Base-by-base conservation (phyloP, 2,329 filamentous ascomycete species). In the Aspergillus arachidicola region DNA sequence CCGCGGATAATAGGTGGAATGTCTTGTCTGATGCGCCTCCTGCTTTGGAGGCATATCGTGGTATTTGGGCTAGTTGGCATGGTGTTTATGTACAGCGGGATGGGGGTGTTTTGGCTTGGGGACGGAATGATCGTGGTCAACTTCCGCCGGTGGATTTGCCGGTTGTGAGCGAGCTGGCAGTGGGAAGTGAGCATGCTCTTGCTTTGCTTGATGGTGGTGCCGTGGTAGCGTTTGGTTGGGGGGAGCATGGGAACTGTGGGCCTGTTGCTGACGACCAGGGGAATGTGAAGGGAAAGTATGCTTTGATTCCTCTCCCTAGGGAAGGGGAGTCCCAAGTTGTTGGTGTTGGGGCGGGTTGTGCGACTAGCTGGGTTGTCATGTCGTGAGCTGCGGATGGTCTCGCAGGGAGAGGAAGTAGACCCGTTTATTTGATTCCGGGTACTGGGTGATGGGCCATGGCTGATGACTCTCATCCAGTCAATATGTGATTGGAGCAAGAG, bases 171-270 rank as follows among this genome's bases (percentile, higher is more conserved):
- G 81, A 82, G 28, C 85, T 98, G n/a, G 91, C 91, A 3, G 86
- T 91, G 53, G 95, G 95, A 0, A 97, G 94, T 73, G 95, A 98
- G 77, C 95, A 99, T 77, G 88, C 87, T n/a, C 78, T 98, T 66
- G 92, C 88, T 10, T 78, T 94, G 30, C 88, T 91, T 0, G 79
- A 79, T 11, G 82, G 85, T 23, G 87, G 87, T 1, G 85, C 89
- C 57, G 87, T 97, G 1, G 79, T 96, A 56, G 87, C 92, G 1
- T 98, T 94, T 93, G 95, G 95, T 23, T 99, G 95, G 95, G 94
- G 93, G 2, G 94, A 98, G 78, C 95, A 99, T 79, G 95, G 95
- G 1, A 99, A 99, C 75, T 99, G 95, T 76, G 95, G 95, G 3
- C 86, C 87, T 41, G 82, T 85, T 48, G 82, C 80, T 14, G 86